Evolutionary conservation across 768 basidiomycete species (phyloP).

Genomic region (Mycena metata): DNA sequence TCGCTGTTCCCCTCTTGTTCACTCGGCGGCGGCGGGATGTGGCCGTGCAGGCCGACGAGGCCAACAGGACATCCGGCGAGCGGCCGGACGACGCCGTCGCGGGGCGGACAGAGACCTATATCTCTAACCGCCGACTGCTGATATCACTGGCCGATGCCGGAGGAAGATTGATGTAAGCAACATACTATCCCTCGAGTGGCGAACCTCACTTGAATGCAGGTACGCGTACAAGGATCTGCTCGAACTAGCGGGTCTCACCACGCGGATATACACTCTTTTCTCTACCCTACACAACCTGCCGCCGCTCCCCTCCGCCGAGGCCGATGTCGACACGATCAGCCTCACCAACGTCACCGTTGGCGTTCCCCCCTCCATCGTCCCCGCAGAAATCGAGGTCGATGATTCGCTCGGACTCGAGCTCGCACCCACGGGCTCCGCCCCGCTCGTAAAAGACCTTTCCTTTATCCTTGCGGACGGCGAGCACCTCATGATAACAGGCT

Average conservation of each 20-base stretch:
- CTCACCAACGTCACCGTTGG: constrained; percentile 79
- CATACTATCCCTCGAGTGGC: background rate
- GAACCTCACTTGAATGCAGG: constrained; percentile 23
- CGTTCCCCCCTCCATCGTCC: constrained; percentile 58
- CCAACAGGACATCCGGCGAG: constrained; percentile 7
- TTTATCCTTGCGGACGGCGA: constrained; percentile 77
- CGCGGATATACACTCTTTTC: constrained; percentile 88
- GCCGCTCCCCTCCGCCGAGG: constrained; percentile 57
- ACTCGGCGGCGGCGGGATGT: constrained; percentile 64
- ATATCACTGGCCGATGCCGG: constrained; percentile 97
- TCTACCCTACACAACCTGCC: constrained; percentile 86
- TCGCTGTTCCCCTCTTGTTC: constrained; percentile 90
- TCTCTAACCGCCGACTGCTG: constrained; percentile 91
- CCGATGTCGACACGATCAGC: constrained; percentile 42
- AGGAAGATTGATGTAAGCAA: constrained; percentile 81
- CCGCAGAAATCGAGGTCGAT: constrained; percentile 28
- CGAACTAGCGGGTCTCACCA: constrained; percentile 94
- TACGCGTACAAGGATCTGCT: constrained; percentile 96
- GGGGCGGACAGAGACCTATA: constrained; percentile 76
- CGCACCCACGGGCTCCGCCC: constrained; percentile 49
- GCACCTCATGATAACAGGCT: constrained; percentile 94
- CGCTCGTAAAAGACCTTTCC: constrained; percentile 79
- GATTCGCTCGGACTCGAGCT: constrained; percentile 33
- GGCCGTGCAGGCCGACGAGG: constrained; percentile 36
- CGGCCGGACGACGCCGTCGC: constrained; percentile 59